Evolutionary conservation across 176 grass and related monocot species (phyloP), one percentile per base, ranked within the genome.

Genomic region (Rhynchospora pubera): DNA sequence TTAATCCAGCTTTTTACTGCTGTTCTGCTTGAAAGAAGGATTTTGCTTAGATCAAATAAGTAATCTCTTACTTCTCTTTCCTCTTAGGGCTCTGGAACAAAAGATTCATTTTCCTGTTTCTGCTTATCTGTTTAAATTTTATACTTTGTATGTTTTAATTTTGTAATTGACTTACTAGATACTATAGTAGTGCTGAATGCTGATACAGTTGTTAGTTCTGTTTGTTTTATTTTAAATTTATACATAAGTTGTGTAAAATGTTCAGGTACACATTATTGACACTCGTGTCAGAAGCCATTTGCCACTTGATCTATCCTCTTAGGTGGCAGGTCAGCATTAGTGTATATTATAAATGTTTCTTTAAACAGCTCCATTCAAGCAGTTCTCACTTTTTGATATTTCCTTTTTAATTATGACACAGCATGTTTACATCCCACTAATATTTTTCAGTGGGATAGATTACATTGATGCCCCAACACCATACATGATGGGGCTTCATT

Each of bases 401-500:
- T 79, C 30, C 12, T 82, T 44, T 68, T 88, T 91, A 78, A 39
- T 82, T 85, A 9, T 88, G 51, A 81, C 91, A 84, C 87, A 99
- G 96, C 96, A 99, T 86, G 96, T 95, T 43, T 99, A 99, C 57
- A 99, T 99, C 85, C 96, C 96, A 90, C 89, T 95, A 87, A 91
- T 99, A 77, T 99, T 99, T 86, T 99, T 93, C 79, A 99, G 96
- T 90, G 96, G 96, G 23, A 93, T 99, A 83, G 96, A 99, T 79
- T 99, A 99, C 86, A 99, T 99, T 84, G 96, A 99, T 87, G 92
- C 92, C 79, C 96, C 96, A 15, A 99, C 96, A 84, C 96, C 96
- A 46, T 99, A 95, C 86, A 99, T 99, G 96, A 99, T 99, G 96
- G 96, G 96, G 84, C 92, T 99, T 93, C 92, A 99, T 84, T 99